A percentile compares a stretch with the other conserved stretches of the same genome.
Conservation (phyloP, 2,329 filamentous ascomycete genomes). For the Penicillium sclerotiorum region DNA sequence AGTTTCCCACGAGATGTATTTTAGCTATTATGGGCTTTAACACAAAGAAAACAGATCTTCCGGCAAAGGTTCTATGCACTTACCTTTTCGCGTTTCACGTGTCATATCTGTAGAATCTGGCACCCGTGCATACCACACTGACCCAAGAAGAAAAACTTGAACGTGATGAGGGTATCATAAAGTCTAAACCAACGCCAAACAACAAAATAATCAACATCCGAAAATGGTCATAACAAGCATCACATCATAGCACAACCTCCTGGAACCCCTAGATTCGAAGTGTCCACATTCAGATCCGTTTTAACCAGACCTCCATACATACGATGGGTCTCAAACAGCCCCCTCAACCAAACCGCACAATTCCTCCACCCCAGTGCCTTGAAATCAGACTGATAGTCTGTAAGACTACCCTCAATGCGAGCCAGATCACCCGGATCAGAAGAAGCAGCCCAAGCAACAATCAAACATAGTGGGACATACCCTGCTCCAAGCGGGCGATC, state of each 20-base stretch:
- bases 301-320: not conserved
- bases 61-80: not conserved
- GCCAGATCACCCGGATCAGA: conserved; percentile 15
- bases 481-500: conserved; percentile 26
- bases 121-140: not conserved
- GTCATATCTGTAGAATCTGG: not conserved
- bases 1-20: not conserved
- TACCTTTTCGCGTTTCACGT: too few species aligned
- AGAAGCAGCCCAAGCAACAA: conserved; percentile 20
- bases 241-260: conserved; percentile 4
- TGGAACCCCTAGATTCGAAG: not conserved
- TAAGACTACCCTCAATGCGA: conserved; percentile 16
- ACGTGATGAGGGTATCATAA: not conserved
- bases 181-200: not conserved
- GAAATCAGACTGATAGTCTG: conserved; percentile 26
- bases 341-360: conserved; percentile 14
- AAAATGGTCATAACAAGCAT: not conserved
- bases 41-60: not conserved
- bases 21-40: not conserved
- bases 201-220: not conserved
- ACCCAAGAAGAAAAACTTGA: not conserved
- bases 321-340: conserved; percentile 12
- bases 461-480: conserved; percentile 22
- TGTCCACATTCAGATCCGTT: not conserved
- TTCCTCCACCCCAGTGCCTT: conserved; percentile 19